Conservation (phyloP, 352 stramenopile species). For the Globisporangium paroecandrum region DNA sequence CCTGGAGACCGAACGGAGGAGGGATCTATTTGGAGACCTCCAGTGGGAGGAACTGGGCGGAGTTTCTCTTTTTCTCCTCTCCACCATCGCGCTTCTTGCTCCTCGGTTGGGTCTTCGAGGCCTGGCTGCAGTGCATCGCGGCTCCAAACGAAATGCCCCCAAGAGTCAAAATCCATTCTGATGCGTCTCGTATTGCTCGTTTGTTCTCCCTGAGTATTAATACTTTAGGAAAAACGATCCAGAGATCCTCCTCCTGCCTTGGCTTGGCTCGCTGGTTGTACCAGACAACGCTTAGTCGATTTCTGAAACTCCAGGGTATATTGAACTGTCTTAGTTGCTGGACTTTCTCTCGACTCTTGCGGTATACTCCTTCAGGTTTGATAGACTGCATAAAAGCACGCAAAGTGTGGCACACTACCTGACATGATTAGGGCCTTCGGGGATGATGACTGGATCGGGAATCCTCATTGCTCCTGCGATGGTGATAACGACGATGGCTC, state of each 20-base stretch:
- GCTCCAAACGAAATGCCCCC: background rate
- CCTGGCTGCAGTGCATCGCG: background rate
- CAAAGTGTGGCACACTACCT: background rate
- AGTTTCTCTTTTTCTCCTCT: constrained; percentile 10
- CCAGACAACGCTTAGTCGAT: background rate
- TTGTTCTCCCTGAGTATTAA: constrained; percentile 9
- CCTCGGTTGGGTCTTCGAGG: constrained; percentile 1
- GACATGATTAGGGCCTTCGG: background rate
- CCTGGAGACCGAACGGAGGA: background rate
- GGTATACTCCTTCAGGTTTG: background rate
- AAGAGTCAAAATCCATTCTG: background rate
- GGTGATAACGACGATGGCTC: background rate
- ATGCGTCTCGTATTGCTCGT: background rate
- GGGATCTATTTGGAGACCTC: constrained; percentile 9
- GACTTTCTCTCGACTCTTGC: background rate
- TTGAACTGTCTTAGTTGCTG: background rate
- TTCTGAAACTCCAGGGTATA: background rate
- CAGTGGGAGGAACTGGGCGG: background rate
- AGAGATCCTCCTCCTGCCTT: background rate
- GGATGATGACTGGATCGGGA: background rate
- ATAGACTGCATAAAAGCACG: background rate
- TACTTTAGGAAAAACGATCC: constrained; percentile 11
- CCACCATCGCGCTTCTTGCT: background rate
- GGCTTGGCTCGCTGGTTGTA: background rate
- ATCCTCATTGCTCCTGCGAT: background rate